Conservation (phyloP, 805 yeast species). For the Kodamaea jinghongensis region DNA sequence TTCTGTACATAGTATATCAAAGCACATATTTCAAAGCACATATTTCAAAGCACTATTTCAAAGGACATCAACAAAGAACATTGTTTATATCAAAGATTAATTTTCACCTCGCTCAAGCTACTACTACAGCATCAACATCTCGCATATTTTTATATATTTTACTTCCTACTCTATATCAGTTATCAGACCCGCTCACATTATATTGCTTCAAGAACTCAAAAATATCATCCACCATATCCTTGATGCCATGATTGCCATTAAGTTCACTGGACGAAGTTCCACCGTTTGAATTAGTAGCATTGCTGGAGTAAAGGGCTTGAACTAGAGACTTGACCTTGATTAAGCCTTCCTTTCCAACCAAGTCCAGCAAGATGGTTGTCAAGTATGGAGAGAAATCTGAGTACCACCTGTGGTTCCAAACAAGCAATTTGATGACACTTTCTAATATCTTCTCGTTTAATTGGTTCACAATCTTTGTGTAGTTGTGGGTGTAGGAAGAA, state of each 20-base stretch:
- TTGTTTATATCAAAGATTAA: no score
- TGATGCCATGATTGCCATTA: constrained; percentile 51
- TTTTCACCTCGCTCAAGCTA: no score
- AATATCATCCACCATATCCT: constrained; percentile 52
- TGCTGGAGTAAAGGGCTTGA: constrained; percentile 57
- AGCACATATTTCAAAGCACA: no score
- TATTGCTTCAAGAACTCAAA: constrained; percentile 48
- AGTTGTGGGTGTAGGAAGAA: constrained; percentile 25
- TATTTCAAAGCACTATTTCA: no score
- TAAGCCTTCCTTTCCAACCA: constrained; percentile 74
- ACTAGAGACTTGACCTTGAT: constrained; percentile 73
- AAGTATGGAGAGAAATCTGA: constrained; percentile 79
- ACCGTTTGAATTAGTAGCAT: constrained; percentile 14
- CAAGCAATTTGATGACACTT: constrained; percentile 70
- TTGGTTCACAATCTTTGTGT: constrained; percentile 37
- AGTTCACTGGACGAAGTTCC: constrained; percentile 14
- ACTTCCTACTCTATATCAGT: not conserved
- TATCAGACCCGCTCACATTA: constrained; percentile 9
- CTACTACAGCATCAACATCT: no score
- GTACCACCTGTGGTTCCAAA: constrained; percentile 99
- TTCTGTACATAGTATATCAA: no score
- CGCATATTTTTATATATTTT: no score
- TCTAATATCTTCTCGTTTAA: constrained; percentile 62
- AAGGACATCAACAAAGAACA: no score
- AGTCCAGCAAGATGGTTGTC: constrained; percentile 51